Evolutionary conservation across 306 rosid genomes (phyloP), one percentile per base, ranked within the genome.

Genomic region (Acacia crassicarpa): DNA sequence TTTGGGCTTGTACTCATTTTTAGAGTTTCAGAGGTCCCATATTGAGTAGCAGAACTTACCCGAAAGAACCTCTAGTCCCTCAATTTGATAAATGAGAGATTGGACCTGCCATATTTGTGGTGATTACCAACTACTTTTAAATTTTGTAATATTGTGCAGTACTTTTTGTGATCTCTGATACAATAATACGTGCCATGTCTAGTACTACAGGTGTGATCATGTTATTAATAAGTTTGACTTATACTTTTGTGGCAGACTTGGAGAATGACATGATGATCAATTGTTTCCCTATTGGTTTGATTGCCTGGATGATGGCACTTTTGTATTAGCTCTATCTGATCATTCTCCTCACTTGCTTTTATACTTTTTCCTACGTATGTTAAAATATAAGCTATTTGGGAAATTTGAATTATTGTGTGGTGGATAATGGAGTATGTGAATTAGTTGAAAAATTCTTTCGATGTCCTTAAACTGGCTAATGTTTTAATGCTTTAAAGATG

Each of bases 251-350:
- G 7, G 13, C 13, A 22, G 44, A 70, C 32, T 2, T 74, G 82
- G 86, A 78, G 87, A 19, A 78, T 84, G 84, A 67, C 7, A 17
- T 81, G 86, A 75, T 81, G 90, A 84, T 41, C 66, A 56, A 25
- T 76, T 62, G 22, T 62, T 87, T 83, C 73, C 90, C 84, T 87
- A 81, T 84, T 87, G 86, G 88, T 84, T 84, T 87, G 86, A 87
- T 68, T 35, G 84, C 81, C 85, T 4, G 54, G 33, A 84, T 87
- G 90, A 84, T 87, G 90, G 86, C 86, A 25, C 4, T 17, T 70
- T 84, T 83, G 83, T 75, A 78, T 87, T 87, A 87, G 90, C 90
- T 87, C 88, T 81, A 84, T 75, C 88, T 81, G 86, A 87, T 70
- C 77, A 70, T 84, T 84, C 87, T 81, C 78, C 74, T 46, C 43